phyloP scores from a whole-genome alignment of 2,329 filamentous ascomycete genomes.

The Xylaria sp. region DNA sequence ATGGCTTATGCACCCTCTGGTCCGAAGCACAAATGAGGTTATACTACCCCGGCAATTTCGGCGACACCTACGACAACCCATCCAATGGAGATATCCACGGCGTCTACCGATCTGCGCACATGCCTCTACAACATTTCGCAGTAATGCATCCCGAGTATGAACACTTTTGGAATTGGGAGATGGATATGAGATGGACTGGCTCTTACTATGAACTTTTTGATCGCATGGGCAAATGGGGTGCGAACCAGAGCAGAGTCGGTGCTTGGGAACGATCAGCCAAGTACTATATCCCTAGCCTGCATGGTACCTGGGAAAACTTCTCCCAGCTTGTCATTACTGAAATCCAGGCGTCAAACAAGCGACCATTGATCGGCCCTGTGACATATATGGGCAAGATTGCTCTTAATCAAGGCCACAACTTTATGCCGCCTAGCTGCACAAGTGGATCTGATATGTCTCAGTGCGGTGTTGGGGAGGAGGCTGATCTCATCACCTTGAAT shows the following conservation, averaged over 20 bases:
- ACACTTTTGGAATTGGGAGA: slow-evolving; percentile 77
- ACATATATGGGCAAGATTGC: slow-evolving; percentile 60
- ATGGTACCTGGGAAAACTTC: slow-evolving; percentile 80
- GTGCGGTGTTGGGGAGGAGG: slow-evolving; percentile 77
- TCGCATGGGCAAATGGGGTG: slow-evolving; percentile 73
- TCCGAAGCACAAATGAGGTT: slow-evolving; percentile 85
- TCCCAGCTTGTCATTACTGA: slow-evolving; percentile 71
- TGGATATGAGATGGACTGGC: slow-evolving; percentile 73
- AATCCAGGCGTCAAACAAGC: slow-evolving; percentile 61
- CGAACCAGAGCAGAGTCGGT: slow-evolving; percentile 74
- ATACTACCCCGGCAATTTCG: slow-evolving; percentile 78
- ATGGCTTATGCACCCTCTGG: slow-evolving; percentile 83
- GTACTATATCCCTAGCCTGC: slow-evolving; percentile 79
- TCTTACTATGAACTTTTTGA: slow-evolving; percentile 80
- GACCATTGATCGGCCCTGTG: slow-evolving; percentile 77
- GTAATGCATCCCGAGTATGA: slow-evolving; percentile 72
- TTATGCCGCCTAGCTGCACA: slow-evolving; percentile 66
- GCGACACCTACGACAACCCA: slow-evolving; percentile 71
- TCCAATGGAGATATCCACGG: slow-evolving; percentile 71
- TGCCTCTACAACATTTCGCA: slow-evolving; percentile 73
- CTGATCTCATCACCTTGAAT: slow-evolving; percentile 81
- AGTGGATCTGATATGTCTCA: slow-evolving; percentile 61
- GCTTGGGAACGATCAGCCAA: slow-evolving; percentile 82
- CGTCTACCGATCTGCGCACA: slow-evolving; percentile 74
- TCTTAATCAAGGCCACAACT: slow-evolving; percentile 63